These are phyloP conservation scores for Beauveria pseudobassiana DNA, from an alignment of 2,329 filamentous ascomycete genomes.

Conservation along the genomic window DNA sequence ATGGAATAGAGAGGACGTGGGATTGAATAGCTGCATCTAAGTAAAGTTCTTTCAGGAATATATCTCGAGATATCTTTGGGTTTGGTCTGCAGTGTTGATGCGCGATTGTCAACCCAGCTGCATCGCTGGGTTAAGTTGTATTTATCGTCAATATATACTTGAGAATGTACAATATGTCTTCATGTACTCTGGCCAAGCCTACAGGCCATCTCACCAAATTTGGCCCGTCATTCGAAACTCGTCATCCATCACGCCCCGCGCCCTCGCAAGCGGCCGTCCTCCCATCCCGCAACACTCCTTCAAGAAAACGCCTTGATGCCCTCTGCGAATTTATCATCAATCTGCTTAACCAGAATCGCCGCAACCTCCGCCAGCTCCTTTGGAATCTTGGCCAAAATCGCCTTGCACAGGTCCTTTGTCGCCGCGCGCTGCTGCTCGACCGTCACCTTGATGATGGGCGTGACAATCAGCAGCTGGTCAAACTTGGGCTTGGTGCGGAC, in stretches of 20 bases:
- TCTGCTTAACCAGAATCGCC: constrained; percentile 26
- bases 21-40: background rate
- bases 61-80: too few relatives aligned
- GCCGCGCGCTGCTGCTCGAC: constrained; percentile 33
- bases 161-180: background rate
- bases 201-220: background rate
- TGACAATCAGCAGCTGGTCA: constrained; percentile 30
- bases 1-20: constrained; percentile 20
- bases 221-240: background rate
- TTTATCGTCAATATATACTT: constrained; percentile 2
- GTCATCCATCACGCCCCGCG: background rate
- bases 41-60: background rate
- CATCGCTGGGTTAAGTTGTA: background rate
- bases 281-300: background rate
- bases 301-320: constrained; percentile 27
- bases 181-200: background rate
- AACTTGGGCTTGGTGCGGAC: constrained; percentile 36
- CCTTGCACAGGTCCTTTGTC: constrained; percentile 29
- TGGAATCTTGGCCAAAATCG: constrained; percentile 34
- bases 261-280: too few relatives aligned
- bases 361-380: constrained; percentile 25
- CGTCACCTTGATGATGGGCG: constrained; percentile 34
- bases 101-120: too few relatives aligned
- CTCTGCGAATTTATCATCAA: constrained; percentile 30
- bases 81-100: too few relatives aligned